Conservation (phyloP, 2,329 filamentous ascomycete species). For the Penicillium sp. region DNA sequence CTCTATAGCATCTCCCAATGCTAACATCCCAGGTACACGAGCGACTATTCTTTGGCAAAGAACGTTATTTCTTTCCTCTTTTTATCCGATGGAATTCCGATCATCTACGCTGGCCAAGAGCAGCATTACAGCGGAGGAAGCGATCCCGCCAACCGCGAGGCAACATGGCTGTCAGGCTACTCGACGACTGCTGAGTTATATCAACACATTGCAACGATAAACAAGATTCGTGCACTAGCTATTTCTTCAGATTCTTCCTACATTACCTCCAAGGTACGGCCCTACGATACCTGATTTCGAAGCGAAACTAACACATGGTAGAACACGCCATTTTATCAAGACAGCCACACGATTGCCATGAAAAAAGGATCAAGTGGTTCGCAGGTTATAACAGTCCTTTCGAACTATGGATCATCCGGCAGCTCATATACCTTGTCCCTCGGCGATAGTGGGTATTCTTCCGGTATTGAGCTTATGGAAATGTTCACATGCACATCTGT, state of each 20-base stretch:
- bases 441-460: conserved; percentile 25
- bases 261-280: conserved; percentile 41
- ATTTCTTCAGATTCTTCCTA: conserved; percentile 45
- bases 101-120: conserved; percentile 71
- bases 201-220: conserved; percentile 52
- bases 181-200: conserved; percentile 54
- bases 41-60: conserved; percentile 54
- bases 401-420: conserved; percentile 43
- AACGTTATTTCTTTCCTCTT: conserved; percentile 67
- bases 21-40: conserved; percentile 28
- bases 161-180: conserved; percentile 61
- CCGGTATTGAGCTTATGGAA: conserved; percentile 31
- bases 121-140: conserved; percentile 62
- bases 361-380: conserved; percentile 47
- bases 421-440: conserved; percentile 29
- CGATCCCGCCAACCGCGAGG: conserved; percentile 59
- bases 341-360: conserved; percentile 50
- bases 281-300: neutral
- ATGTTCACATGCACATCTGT: conserved; percentile 46
- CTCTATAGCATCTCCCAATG: neutral
- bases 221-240: conserved; percentile 55
- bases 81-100: conserved; percentile 64
- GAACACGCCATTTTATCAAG: conserved; percentile 49
- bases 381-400: conserved; percentile 48
- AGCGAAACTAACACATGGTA: conserved; percentile 12